These are phyloP conservation scores for Leccinum aurantiacum DNA, from an alignment of 768 basidiomycete genomes.

Conservation along the genomic window DNA sequence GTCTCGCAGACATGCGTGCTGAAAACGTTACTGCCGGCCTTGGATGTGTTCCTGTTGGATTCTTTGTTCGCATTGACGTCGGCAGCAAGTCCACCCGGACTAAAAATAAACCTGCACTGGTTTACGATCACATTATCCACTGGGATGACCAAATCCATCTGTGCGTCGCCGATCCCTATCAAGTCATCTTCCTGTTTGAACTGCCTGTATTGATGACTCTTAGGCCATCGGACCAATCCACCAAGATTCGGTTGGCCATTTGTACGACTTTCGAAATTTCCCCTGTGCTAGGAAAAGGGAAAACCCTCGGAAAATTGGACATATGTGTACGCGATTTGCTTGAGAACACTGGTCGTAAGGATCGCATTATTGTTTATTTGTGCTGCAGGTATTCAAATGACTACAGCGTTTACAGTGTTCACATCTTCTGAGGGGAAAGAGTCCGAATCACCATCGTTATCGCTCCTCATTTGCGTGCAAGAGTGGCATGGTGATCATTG, in stretches of 20 bases:
- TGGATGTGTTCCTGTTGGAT: conserved; percentile 17
- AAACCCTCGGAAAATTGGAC: not conserved
- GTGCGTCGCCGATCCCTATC: not conserved
- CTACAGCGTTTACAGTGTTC: not conserved
- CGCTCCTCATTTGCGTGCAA: conserved; percentile 3
- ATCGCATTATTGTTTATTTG: not conserved
- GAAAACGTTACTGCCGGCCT: conserved; percentile 7
- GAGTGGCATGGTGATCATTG: not conserved
- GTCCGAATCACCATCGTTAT: not conserved
- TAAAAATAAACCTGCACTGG: not conserved
- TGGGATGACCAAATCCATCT: conserved; percentile 10
- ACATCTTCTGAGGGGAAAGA: not conserved
- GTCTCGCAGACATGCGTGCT: conserved; percentile 11
- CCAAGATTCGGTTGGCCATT: not conserved
- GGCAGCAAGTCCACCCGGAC: conserved; percentile 4
- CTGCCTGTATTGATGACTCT: not conserved
- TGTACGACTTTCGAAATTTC: not conserved
- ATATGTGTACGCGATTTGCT: not conserved
- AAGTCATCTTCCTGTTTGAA: not conserved
- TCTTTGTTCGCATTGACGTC: conserved; percentile 14
- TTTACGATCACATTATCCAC: conserved; percentile 4
- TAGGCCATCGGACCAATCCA: not conserved
- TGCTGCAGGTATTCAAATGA: not conserved
- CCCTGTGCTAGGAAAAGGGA: not conserved
- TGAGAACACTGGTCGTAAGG: not conserved